Base-by-base conservation (phyloP, 192 early-diverging fungal genomes). In the Backusella tarrabulga region DNA sequence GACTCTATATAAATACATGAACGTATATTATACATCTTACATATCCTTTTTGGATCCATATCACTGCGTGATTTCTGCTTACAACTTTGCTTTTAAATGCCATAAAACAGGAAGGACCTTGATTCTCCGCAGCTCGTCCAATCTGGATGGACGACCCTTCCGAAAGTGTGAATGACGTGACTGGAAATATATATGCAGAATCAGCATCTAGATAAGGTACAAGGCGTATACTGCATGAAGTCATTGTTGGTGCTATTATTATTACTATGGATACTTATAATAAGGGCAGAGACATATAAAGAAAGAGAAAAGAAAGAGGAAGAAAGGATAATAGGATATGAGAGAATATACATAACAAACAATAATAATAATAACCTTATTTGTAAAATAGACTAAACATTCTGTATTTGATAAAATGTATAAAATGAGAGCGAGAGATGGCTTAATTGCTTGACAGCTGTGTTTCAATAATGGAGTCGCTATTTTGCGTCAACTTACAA, bases 31-130 rank as follows among this genome's bases (percentile, higher is more conserved):
- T 60, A 60, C 0, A 7, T 7, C 60, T 63, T 71, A 77, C 69
- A 29, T 71, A 72, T 34, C 52, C 52, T 44, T 89, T 87, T 67
- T 93, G 89, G 29, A 89, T 82, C 93, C 93, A 97, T 60, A 97
- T 92, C 77, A 95, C 95, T 11, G 95, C 95, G 74, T 97, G 96
- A 71, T 86, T 90, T 46, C 95, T 83, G 72, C 88, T 90, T 12
- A 97, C 95, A 29, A 96, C 96, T 77, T 97, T 97, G 77, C 87
- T 89, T 80, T 90, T 90, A 82, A 92, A 92, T 42, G 89, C 88
- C 60, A 92, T 89, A 14, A 85, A 88, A 72, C 80, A 83, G 78
- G 83, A 80, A 77, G 84, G 80, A 69, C 76, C 34, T 35, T 77
- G 76, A 63, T 79, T 73, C 4, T 40, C 56, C 15, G 56, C 80